A percentile compares a stretch with the other conserved stretches of the same genome.
These are phyloP conservation scores for Auricularia cornea DNA, from an alignment of 768 basidiomycete species.

Conservation along the genomic window DNA sequence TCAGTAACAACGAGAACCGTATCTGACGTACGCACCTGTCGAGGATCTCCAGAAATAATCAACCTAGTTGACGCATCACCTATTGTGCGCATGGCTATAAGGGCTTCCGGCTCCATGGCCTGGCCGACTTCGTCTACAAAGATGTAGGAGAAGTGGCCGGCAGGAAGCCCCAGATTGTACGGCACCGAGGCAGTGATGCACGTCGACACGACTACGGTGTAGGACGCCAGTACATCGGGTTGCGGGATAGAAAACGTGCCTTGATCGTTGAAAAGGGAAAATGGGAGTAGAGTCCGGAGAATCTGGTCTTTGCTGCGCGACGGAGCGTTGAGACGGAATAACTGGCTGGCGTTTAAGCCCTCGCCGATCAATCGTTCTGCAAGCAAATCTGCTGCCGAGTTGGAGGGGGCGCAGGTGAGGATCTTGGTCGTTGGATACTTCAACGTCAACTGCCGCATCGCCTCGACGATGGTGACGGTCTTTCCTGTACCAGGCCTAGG, in stretches of 20 bases:
- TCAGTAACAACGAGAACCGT: no score
- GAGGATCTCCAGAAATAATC: conserved; percentile 60
- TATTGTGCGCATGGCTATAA: conserved; percentile 54
- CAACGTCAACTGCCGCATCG: conserved; percentile 8
- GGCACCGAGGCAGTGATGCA: conserved; percentile 54
- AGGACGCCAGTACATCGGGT: conserved; percentile 30
- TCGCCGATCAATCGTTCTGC: conserved; percentile 7
- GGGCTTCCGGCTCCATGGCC: conserved; percentile 59
- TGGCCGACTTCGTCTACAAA: conserved; percentile 70
- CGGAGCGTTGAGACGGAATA: conserved; percentile 12
- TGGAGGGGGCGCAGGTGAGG: conserved; percentile 14
- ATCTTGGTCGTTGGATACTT: not conserved
- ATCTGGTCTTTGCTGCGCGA: conserved; percentile 4
- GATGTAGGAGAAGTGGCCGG: conserved; percentile 59
- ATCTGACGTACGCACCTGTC: no score
- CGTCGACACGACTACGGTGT: conserved; percentile 50
- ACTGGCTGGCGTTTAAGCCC: not conserved
- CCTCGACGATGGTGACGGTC: conserved; percentile 13
- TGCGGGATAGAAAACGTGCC: conserved; percentile 31
- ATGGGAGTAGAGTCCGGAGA: not conserved
- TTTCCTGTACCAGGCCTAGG: conserved; percentile 13
- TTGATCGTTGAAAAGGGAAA: conserved; percentile 1
- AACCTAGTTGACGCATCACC: conserved; percentile 46
- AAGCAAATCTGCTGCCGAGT: conserved; percentile 14
- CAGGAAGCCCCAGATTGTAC: conserved; percentile 45